Conservation (phyloP, 257 asterid species). For the Vinca minor region DNA sequence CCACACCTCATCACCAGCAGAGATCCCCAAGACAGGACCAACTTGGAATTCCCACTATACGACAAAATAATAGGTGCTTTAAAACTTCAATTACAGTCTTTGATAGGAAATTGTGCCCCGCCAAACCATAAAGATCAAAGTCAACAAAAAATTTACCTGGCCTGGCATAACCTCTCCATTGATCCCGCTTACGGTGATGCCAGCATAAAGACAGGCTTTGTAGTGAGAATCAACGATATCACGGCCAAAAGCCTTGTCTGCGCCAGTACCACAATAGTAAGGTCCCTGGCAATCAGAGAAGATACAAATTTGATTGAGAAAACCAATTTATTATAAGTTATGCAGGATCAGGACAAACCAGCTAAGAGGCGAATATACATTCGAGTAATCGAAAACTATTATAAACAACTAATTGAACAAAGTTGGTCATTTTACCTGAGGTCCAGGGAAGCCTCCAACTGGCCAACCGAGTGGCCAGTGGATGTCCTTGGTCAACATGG, state of each 20-base stretch:
- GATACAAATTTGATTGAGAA: not conserved
- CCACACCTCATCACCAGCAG: constrained; percentile 73
- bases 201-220: constrained; percentile 73
- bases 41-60: constrained; percentile 82
- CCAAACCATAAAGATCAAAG: not conserved
- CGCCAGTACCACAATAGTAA: constrained; percentile 68
- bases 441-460: constrained; percentile 69
- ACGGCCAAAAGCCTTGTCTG: constrained; percentile 75
- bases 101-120: not conserved
- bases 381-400: not conserved
- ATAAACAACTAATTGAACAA: not conserved
- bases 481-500: constrained; percentile 49
- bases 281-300: constrained; percentile 48
- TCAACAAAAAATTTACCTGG: constrained; percentile 32
- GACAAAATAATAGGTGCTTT: not conserved
- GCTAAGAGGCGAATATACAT: not conserved
- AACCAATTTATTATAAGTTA: not conserved
- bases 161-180: constrained; percentile 87
- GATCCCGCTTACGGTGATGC: constrained; percentile 66
- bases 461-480: constrained; percentile 89
- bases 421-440: constrained; percentile 41
- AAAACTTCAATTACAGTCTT: not conserved
- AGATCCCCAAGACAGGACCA: constrained; percentile 73
- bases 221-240: constrained; percentile 69
- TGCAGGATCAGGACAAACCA: not conserved